Evolutionary conservation across 179 eudicot genomes (phyloP), one percentile per base, ranked within the genome.

Genomic region (Drosera spatulata): DNA sequence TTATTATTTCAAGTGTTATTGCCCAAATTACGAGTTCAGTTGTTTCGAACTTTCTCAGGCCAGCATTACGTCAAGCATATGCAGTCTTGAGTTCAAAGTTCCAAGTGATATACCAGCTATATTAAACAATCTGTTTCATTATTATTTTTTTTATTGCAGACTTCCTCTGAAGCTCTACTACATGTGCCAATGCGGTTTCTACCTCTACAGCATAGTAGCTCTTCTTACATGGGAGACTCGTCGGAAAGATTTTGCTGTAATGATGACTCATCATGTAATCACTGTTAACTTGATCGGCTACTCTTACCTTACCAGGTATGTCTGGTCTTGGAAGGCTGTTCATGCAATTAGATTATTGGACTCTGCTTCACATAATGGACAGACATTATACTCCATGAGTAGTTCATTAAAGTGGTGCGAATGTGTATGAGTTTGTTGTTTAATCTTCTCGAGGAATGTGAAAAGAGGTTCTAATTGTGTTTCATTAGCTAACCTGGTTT

Each of bases 231-330:
- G 99, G 99, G 99, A 93, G 80, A 93, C 99, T 49, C 81, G 97
- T 58, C 72, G 99, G 73, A 93, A 86, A 61, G 99, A 93, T 75
- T 93, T 93, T 63, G 61, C 90, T 58, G 95, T 93, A 55, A 93
- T 89, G 99, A 86, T 93, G 99, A 81, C 99, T 70, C 97, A 93
- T 76, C 99, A 93, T 74, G 72, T 93, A 51, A 69, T 89, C 69
- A 93, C 99, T 61, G 88, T 89, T 61, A 54, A 86, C 65, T 77
- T 89, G 68, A 89, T 93, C 53, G 70, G 88, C 44, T 78, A 69
- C 69, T 93, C 99, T 41, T 93, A 89, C 75, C 61, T 83, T 39
- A 56, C 88, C 4, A 76, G 99, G 99, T 93, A 86, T 64, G 33
- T 22, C 33, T 57, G 22, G 10, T 69, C 41, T 51, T 38, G 10